Evolutionary conservation across 2,329 filamentous ascomycete species (phyloP), one percentile per base, ranked within the genome.

Genomic region (Mollisia scopiformis): DNA sequence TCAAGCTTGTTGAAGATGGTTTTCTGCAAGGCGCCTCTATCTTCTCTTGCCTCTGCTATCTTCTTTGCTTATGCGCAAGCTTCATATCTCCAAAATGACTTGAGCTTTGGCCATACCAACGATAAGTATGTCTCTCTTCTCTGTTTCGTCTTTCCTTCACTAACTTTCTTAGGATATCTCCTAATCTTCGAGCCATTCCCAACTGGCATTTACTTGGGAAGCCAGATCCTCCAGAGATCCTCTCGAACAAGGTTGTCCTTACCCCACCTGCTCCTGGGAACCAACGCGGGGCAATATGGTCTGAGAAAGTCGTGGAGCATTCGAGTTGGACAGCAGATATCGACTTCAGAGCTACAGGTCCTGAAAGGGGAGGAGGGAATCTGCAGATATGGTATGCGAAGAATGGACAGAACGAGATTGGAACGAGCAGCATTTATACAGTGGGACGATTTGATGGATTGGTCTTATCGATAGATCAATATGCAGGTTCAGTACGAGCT

Each of bases 371-470:
- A 54, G 88, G 89, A 60, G 95, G 95, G 52, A 97, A 96, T 77
- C 80, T 99, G 68, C 94, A 98, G 76, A 83, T 99, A 71, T 99
- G 95, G 95, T 92, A 96, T 72, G 88, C 86, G 55, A 88, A 86
- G 69, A 84, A 91, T 62, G 90, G 90, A 31, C 78, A 85, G 68
- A 77, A 82, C 62, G 80, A 81, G 30, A 80, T 96, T 58, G 88
- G 87, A 58, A 84, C 88, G 25, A 84, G 86, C 66, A 96, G 91
- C 76, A 86, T 97, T 68, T 97, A 97, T 78, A 95, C 90, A 0
- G 89, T 89, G 10, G 86, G 86, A 57, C 86, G 85, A 68, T 99
- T 97, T 71, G 94, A 98, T 70, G 95, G 95, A n/a, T 79, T 99
- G 67, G 93, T 87, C 33, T 79, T 99, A 59, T 89, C 96, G 25